Evolutionary conservation across 768 basidiomycete genomes (phyloP), one percentile per base, ranked within the genome.

Genomic region (Cystofilobasidium macerans): DNA sequence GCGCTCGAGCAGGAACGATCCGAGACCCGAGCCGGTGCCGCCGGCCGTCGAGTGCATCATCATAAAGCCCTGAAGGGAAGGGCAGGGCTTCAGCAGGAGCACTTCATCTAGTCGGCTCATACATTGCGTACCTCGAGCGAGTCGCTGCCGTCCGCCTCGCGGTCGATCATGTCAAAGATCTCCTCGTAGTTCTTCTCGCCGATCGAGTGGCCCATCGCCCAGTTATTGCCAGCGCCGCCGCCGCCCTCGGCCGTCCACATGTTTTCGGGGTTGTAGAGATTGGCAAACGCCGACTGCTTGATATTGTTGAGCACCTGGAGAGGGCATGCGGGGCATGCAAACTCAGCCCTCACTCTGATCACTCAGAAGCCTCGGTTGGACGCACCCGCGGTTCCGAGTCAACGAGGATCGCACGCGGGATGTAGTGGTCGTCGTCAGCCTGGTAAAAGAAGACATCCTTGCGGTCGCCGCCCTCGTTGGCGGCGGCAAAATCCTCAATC

Each of bases 401-500:
- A 68, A 98, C 85, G 43, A 99, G 82, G 69, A 99, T 94, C 6
- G 95, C 90, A 61, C 95, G 83, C 1, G 95, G 95, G 67, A 99
- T 93, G 76, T 98, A 99, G 72, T 95, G 93, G 75, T 98, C 95
- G 73, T 99, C 95, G 75, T 99, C 95, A n/a, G 95, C 95, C 76
- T 98, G 94, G 75, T 99, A 98, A 79, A 99, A 99, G 78, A 99
- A 99, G 32, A 95, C 94, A 78, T 99, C 95, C 74, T 98, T 99
- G 71, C 95, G 82, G 77, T 99, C 95, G 12, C 89, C 89, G 24
- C 88, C 89, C 71, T 93, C 91, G 51, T 28, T 54, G 2, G 51
- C 51, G 1, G 86, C 88, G 8, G 93, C 92, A 88, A 90, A 94
- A 69, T 98, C 93, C 76, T 98, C 93, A 56, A 98, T 84, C 66